Evolutionary conservation across 169 alveolate genomes (phyloP).

Genomic region (Plasmodium blacklocki): DNA sequence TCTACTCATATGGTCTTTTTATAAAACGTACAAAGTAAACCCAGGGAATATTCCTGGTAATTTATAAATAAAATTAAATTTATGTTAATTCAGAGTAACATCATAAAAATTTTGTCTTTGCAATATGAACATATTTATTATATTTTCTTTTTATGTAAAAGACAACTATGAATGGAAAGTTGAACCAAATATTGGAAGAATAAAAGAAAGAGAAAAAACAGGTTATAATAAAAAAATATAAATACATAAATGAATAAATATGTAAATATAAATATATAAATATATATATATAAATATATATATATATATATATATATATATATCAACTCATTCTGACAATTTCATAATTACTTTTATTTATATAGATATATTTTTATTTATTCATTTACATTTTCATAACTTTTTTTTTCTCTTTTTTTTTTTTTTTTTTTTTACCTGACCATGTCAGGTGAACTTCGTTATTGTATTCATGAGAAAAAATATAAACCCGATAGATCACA

Average conservation of each 20-base stretch:
- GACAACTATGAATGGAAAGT: constrained; percentile 51
- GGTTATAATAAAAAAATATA: constrained; percentile 12
- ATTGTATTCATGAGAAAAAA: constrained; percentile 72
- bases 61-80: not conserved
- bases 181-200: constrained; percentile 49
- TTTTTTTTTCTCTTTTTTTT: no score
- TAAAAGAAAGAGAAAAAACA: constrained; percentile 46
- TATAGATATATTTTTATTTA: no score
- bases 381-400: no score
- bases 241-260: not conserved
- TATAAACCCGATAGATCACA: constrained; percentile 92
- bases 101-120: no score
- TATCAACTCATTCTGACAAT: not conserved
- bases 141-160: not conserved
- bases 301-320: not conserved
- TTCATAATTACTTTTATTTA: no score
- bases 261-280: not conserved
- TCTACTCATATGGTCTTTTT: constrained; percentile 51
- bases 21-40: constrained; percentile 40
- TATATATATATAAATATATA: not conserved
- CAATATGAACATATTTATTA: no score
- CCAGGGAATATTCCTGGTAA: constrained; percentile 54
- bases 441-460: constrained; percentile 64
- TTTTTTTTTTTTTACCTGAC: constrained; percentile 46
- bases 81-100: not conserved